phyloP scores from a whole-genome alignment of 495 filamentous ascomycete genomes.

The Pseudoneurospora amorphoporcata region DNA sequence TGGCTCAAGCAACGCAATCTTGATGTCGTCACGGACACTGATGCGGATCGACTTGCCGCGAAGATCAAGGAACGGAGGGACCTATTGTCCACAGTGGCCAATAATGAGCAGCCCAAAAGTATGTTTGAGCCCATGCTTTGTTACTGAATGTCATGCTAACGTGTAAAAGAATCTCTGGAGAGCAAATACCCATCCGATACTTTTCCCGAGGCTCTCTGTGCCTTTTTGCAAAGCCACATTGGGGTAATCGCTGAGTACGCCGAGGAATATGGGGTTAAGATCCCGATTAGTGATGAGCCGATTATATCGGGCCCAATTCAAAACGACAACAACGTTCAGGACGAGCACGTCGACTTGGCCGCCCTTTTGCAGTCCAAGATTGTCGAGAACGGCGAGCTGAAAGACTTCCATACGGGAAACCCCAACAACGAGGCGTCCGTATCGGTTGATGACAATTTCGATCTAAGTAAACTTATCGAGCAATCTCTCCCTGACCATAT shows the following conservation, averaged over 20 bases:
- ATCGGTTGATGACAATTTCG: constrained; percentile 3
- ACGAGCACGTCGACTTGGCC: constrained; percentile 25
- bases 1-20: constrained; percentile 54
- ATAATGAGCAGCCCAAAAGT: constrained; percentile 44
- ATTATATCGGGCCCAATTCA: constrained; percentile 6
- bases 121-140: constrained; percentile 8
- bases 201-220: constrained; percentile 63
- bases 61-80: constrained; percentile 53
- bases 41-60: constrained; percentile 65
- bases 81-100: constrained; percentile 51
- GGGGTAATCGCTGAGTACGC: constrained; percentile 48
- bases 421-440: neutral
- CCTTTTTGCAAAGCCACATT: constrained; percentile 66
- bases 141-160: constrained; percentile 13
- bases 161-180: constrained; percentile 40
- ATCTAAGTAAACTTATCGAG: constrained; percentile 18
- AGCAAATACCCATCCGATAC: constrained; percentile 75
- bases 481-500: constrained; percentile 12
- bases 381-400: constrained; percentile 1
- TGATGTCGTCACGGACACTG: constrained; percentile 51
- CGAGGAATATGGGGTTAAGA: constrained; percentile 30
- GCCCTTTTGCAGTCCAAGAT: constrained; percentile 17
- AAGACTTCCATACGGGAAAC: constrained; percentile 1
- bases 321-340: constrained; percentile 7
- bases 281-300: constrained; percentile 22